Base-by-base conservation (phyloP, 2,329 filamentous ascomycete species). In the Simplicillium aogashimaense region DNA sequence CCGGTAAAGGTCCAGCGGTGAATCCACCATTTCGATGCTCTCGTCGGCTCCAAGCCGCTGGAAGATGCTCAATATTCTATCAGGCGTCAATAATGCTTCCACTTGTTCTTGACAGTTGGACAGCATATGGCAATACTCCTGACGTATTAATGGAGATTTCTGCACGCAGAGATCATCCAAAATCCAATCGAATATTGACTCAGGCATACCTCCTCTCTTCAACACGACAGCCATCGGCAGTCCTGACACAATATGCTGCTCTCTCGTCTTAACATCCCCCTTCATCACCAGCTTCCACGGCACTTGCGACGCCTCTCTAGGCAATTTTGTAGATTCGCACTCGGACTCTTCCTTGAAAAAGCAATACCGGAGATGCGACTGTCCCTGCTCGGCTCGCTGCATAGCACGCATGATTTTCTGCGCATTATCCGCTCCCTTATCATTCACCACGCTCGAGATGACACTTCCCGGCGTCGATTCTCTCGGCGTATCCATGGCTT, bases 141-240 rank as follows among this genome's bases (percentile, higher is more conserved):
- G 57, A 37, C 77, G 70, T 33, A 86, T 55, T 35, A 74, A 66
- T 33, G 67, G 61, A 28, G 72, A 70, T 32, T 63, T 59, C 49
- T 84, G 78, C 2, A 64, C 54, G 40, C 71, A 74, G 16, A 80
- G 61, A 59, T 80, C 71, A 37, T 74, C 61, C 6, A 83, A 52
- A 3, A 86, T 63, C 83, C 84, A 89, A 13, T 70, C 50, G 37
- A 86, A 69, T 1, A 87, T 52, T 40, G 81, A 71, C 44, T 85
- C 75, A 0, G 83, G 76, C 11, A 87, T 54, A 8, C 45, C 47
- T 11, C 50, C 49, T 2, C 42, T 47, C 35, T 53, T 54, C 5
- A 36, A 39, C 4, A 61, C 37, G 12, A 81, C 62, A 35, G 74
- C 69, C 41, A 74, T 69, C 1, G 79, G 67, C 41, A 83, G 61